Evolutionary conservation across 1,284 basidiomycete genomes (phyloP).

Genomic region (Melampsora allii-populina): DNA sequence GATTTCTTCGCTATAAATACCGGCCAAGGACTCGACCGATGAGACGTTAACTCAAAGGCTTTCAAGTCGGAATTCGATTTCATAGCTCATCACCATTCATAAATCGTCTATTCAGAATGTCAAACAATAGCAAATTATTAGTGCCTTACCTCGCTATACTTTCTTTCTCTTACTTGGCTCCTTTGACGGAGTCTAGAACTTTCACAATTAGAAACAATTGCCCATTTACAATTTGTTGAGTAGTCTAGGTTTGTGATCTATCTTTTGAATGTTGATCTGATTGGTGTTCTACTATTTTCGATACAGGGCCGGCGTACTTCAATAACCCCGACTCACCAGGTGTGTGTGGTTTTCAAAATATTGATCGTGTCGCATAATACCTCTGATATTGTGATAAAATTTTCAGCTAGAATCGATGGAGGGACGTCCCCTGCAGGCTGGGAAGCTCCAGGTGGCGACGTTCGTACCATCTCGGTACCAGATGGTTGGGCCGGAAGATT

Average conservation of each 20-base stretch:
- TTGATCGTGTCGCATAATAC: neutral
- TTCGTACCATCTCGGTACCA: slow-evolving; percentile 29
- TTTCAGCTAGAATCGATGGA: slow-evolving; percentile 13
- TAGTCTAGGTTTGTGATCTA: neutral
- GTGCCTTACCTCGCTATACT: neutral
- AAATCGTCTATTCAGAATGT: neutral
- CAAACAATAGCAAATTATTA: neutral
- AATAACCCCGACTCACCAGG: slow-evolving; percentile 34
- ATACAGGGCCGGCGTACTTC: slow-evolving; percentile 39
- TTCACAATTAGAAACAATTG: slow-evolving; percentile 27
- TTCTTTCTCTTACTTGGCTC: neutral
- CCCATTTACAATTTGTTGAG: slow-evolving; percentile 39
- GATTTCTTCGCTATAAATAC: too few relatives aligned
- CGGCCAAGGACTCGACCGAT: too few relatives aligned
- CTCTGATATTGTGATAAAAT: neutral
- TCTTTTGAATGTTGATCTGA: neutral
- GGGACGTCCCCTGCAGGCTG: slow-evolving; percentile 22
- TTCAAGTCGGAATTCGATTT: neutral
- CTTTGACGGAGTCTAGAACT: neutral
- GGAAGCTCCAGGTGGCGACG: slow-evolving; percentile 6
- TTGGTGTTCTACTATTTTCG: neutral
- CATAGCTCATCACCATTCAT: neutral
- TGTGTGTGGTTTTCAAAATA: neutral
- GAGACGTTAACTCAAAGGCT: too few relatives aligned
- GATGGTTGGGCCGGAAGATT: slow-evolving; percentile 44